Conservation (phyloP, 805 yeast species). For the Cyberlindnera maclurae region DNA sequence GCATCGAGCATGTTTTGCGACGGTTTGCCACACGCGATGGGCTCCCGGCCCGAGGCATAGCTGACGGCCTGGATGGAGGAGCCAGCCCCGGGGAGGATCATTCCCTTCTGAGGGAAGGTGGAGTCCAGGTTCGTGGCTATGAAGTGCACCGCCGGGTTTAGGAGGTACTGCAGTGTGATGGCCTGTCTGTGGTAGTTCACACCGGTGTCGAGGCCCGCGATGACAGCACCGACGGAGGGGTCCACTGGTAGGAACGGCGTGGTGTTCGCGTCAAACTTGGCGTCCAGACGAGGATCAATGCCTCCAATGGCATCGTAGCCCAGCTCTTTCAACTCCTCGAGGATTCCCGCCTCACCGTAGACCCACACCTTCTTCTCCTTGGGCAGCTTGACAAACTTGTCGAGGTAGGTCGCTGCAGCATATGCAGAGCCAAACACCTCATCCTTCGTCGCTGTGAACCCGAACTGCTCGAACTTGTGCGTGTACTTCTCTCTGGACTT, state of each 20-base stretch:
- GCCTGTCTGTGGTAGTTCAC: conserved; percentile 80
- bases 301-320: conserved; percentile 85
- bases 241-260: conserved; percentile 54
- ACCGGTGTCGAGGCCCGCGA: conserved; percentile 76
- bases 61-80: conserved; percentile 75
- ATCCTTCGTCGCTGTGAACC: conserved; percentile 35
- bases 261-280: conserved; percentile 48
- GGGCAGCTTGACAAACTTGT: conserved; percentile 67
- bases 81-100: conserved; percentile 91
- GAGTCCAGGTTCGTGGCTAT: conserved; percentile 94
- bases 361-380: conserved; percentile 80
- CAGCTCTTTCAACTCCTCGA: conserved; percentile 63
- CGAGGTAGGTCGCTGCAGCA: conserved; percentile 83
- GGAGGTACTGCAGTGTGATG: conserved; percentile 73
- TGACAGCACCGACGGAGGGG: conserved; percentile 74
- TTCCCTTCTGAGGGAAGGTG: conserved; percentile 86
- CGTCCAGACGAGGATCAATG: conserved; percentile 53
- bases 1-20: conserved; percentile 85
- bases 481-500: conserved; percentile 78
- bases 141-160: conserved; percentile 56
- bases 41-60: conserved; percentile 70
- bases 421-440: conserved; percentile 90
- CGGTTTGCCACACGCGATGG: conserved; percentile 93
- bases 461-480: conserved; percentile 60
- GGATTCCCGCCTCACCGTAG: conserved; percentile 83